Percentiles rank a stretch among this genome's conserved stretches.
Evolutionary conservation across 2,329 filamentous ascomycete genomes (phyloP).

Genomic region (Claviceps spartinae): DNA sequence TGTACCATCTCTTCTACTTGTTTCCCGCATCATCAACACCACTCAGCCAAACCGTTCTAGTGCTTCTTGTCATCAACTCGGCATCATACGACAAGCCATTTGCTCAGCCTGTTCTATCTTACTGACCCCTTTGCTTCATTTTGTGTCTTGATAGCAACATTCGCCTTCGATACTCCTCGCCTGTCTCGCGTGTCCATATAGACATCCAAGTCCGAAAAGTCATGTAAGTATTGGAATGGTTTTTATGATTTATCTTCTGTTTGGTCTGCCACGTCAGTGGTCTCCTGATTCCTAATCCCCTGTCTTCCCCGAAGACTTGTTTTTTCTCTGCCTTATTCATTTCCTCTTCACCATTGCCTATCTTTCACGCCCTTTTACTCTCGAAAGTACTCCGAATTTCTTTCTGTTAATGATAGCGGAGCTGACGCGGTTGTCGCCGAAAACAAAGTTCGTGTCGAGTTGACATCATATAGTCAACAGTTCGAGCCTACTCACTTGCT

Average conservation of each 20-base stretch:
- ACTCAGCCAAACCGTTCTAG: slow-evolving; percentile 26
- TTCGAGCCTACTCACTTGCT: slow-evolving; percentile 19
- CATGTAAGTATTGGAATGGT: slow-evolving; percentile 13
- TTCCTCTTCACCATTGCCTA: no score
- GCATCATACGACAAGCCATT: slow-evolving; percentile 30
- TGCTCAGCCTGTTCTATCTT: slow-evolving; percentile 48
- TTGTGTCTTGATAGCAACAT: slow-evolving; percentile 38
- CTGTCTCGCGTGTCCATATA: slow-evolving; percentile 18
- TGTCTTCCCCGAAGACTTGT: no score
- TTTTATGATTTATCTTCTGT: not conserved
- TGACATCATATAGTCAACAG: slow-evolving; percentile 9
- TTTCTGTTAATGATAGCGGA: no score
- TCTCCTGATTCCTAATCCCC: not conserved
- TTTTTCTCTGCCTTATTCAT: no score
- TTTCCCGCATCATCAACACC: slow-evolving; percentile 33
- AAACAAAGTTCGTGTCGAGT: not conserved
- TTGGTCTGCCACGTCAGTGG: not conserved
- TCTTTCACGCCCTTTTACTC: no score
- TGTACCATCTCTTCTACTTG: slow-evolving; percentile 9
- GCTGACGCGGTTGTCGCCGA: not conserved
- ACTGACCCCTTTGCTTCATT: slow-evolving; percentile 45
- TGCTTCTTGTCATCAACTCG: slow-evolving; percentile 12
- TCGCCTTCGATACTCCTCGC: slow-evolving; percentile 21
- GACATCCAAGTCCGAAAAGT: slow-evolving; percentile 12
- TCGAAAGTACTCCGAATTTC: no score